These are phyloP conservation scores for Pyricularia grisea DNA, from an alignment of 2,329 filamentous ascomycete species.

Conservation along the genomic window DNA sequence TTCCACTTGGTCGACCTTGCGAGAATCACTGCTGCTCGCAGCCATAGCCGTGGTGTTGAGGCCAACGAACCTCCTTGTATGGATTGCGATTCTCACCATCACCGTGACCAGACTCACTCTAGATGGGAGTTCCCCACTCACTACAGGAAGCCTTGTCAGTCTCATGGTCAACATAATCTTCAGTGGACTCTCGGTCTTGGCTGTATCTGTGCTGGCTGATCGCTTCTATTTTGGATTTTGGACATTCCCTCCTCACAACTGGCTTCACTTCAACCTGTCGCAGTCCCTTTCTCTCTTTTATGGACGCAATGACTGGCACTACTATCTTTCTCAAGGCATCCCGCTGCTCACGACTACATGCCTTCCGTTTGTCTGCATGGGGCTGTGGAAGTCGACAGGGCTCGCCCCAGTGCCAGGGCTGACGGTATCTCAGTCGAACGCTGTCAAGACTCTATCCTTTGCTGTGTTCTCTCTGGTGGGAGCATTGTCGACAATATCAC, in stretches of 20 bases:
- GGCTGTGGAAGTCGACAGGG: conserved; percentile 44
- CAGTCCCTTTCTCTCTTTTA: conserved; percentile 89
- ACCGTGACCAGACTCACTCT: conserved; percentile 30
- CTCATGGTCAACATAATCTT: conserved; percentile 55
- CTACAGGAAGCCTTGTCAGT: conserved; percentile 32
- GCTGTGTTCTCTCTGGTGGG: conserved; percentile 50
- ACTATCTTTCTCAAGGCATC: conserved; percentile 84
- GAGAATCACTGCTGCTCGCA: conserved; percentile 62
- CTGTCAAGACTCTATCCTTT: conserved; percentile 45
- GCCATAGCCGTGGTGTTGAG: conserved; percentile 76
- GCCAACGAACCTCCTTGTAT: conserved; percentile 83
- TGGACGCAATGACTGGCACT: conserved; percentile 81
- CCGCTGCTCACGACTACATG: conserved; percentile 78
- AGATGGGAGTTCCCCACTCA: conserved; percentile 29
- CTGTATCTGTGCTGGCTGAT: conserved; percentile 58
- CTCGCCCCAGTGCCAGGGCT: conserved; percentile 8
- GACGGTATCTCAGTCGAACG: conserved; percentile 23
- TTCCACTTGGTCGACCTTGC: conserved; percentile 21
- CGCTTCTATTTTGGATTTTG: conserved; percentile 72
- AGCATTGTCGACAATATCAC: conserved; percentile 68
- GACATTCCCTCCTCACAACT: conserved; percentile 82
- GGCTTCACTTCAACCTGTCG: conserved; percentile 82
- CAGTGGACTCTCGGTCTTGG: conserved; percentile 54
- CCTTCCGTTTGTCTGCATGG: conserved; percentile 64
- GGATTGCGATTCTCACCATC: conserved; percentile 54